Evolutionary conservation across 2,329 filamentous ascomycete species (phyloP), one percentile per base, ranked within the genome.

Genomic region (Talaromyces islandicus): DNA sequence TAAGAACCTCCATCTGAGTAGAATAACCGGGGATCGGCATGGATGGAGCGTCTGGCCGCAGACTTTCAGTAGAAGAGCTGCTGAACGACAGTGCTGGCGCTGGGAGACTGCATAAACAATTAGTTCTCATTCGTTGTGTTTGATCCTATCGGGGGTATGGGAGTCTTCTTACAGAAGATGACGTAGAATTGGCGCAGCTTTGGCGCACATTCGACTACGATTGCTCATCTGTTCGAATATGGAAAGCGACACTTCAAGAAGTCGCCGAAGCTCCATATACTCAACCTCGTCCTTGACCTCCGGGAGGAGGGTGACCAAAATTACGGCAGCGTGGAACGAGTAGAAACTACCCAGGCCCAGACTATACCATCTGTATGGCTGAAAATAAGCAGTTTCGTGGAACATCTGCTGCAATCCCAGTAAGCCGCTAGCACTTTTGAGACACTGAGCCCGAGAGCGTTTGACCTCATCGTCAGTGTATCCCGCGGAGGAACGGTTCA

Each of bases 331-430:
- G 51, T 77, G 74, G 60, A 77, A 77, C 0, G 75, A 73, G 43
- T 77, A 73, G 60, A 77, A 77, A 57, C 72, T 75, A 6, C 73
- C 75, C 2, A 75, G 62, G 2, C 73, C 72, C 29, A 71, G 70
- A 27, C 70, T 74, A 58, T 75, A 77, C 75, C 75, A 77, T 62
- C 68, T 73, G 59, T 76, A 77, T 1, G 71, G 69, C 5, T 67
- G 64, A 50, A 75, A 75, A 6, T 68, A 61, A 1, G 70, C 62
- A 1, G 68, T 66, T 50, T 72, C 70, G 25, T 68, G 64, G 0
- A 77, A 66, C 0, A 66, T 67, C 52, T 68, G 66, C 51, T 76
- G 73, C 52, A 75, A 72, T 1, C 66, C 60, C 4, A 77, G 63
- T 3, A 75, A 68, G 1, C 66, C 65, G 59, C 71, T 70, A 35